phyloP scores from a whole-genome alignment of 2,329 filamentous ascomycete genomes.

The Raffaelea ambrosiae region DNA sequence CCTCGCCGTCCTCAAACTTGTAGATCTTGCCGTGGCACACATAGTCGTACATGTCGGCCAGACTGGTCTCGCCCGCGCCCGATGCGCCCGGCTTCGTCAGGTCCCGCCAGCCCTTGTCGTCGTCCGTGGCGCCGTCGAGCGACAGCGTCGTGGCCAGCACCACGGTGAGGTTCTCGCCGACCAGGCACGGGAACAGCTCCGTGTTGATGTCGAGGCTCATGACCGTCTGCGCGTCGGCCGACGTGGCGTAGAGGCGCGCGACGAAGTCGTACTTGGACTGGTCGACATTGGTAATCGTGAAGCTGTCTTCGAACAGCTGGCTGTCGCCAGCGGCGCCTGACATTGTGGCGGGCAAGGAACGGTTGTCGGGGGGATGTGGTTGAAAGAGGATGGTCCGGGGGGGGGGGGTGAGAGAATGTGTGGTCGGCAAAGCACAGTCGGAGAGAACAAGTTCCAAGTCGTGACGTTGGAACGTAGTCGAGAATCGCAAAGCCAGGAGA shows the following conservation, averaged over 20 bases:
- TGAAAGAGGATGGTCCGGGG: neutral
- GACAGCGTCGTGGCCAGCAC: conserved; percentile 78
- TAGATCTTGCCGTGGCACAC: conserved; percentile 86
- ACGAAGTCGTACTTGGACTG: conserved; percentile 92
- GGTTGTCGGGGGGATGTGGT: too few relatives aligned
- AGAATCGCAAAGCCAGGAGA: too few relatives aligned
- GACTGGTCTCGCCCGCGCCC: conserved; percentile 38
- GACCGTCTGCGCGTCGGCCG: conserved; percentile 62
- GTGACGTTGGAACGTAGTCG: too few relatives aligned
- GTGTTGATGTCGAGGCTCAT: conserved; percentile 90
- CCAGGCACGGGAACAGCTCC: conserved; percentile 73
- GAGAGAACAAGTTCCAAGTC: too few relatives aligned
- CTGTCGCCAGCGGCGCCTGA: conserved; percentile 64
- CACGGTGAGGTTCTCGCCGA: conserved; percentile 70
- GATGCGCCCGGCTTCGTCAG: conserved; percentile 39
- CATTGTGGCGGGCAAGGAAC: conserved; percentile 27
- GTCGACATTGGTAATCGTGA: conserved; percentile 73
- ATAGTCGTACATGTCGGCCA: conserved; percentile 78
- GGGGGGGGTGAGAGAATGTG: too few relatives aligned
- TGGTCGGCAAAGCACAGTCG: neutral
- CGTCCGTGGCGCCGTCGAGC: conserved; percentile 75
- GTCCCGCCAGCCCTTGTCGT: conserved; percentile 75
- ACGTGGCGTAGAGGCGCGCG: conserved; percentile 71
- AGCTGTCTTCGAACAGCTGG: conserved; percentile 87
- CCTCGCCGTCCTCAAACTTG: conserved; percentile 71